Evolutionary conservation across 345 rosid species (phyloP).

Genomic region (Sapria himalayana): DNA sequence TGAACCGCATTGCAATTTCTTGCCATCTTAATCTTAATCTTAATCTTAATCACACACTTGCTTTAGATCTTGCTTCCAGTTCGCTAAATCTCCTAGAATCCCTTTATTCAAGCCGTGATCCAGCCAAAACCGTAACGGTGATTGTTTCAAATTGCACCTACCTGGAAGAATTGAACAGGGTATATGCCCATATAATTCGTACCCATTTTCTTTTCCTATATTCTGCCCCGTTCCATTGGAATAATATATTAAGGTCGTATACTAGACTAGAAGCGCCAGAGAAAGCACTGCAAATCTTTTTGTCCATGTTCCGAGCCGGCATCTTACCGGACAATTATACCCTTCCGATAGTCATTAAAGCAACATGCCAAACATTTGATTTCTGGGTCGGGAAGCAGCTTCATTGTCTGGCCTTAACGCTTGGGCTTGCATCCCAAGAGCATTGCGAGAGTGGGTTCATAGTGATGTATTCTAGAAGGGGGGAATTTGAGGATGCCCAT

Average conservation of each 20-base stretch:
- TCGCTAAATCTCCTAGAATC: slow-evolving; percentile 2
- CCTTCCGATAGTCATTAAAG: slow-evolving; percentile 46
- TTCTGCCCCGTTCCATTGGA: slow-evolving; percentile 33
- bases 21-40: too few species aligned
- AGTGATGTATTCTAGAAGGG: slow-evolving; percentile 24
- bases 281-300: slow-evolving; percentile 23
- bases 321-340: slow-evolving; percentile 50
- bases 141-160: slow-evolving; percentile 23
- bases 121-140: slow-evolving; percentile 15
- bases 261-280: slow-evolving; percentile 30
- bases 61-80: too few species aligned
- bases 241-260: slow-evolving; percentile 54
- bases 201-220: slow-evolving; percentile 20
- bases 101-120: slow-evolving; percentile 12
- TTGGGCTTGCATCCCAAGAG: slow-evolving; percentile 35
- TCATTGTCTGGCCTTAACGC: slow-evolving; percentile 32
- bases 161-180: slow-evolving; percentile 21
- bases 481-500: slow-evolving; percentile 26
- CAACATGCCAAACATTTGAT: slow-evolving; percentile 21
- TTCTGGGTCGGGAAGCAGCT: slow-evolving; percentile 30
- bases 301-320: slow-evolving; percentile 32
- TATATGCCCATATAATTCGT: slow-evolving; percentile 32
- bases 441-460: slow-evolving; percentile 72
- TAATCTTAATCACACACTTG: too few species aligned
- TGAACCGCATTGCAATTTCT: too few species aligned